phyloP scores from a whole-genome alignment of 116 monocot species.

The Zostera marina region DNA sequence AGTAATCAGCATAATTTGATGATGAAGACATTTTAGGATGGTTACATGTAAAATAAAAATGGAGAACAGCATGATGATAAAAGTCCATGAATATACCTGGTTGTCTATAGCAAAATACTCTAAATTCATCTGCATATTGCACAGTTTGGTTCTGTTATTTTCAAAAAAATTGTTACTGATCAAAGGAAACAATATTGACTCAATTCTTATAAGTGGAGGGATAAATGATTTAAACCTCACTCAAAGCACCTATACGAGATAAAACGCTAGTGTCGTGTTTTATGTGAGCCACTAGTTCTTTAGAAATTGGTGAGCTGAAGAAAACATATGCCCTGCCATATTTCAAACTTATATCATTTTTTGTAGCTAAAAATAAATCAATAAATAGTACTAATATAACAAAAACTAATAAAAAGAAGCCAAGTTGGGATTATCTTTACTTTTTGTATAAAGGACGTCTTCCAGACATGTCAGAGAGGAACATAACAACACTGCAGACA shows the following conservation, averaged over 20 bases:
- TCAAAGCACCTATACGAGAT: constrained; percentile 87
- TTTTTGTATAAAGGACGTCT: constrained; percentile 87
- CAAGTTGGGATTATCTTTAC: constrained; percentile 27
- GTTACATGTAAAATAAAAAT: background rate
- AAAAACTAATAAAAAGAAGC: background rate
- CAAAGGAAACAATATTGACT: background rate
- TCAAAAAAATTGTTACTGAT: no score
- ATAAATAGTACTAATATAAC: background rate
- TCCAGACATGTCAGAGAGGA: constrained; percentile 97
- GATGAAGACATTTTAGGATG: background rate
- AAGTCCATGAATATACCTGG: constrained; percentile 40
- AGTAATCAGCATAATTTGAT: background rate
- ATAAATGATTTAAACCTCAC: constrained; percentile 47
- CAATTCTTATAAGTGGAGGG: no score
- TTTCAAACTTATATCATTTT: background rate
- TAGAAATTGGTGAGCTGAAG: constrained; percentile 79
- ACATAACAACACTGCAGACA: constrained; percentile 75
- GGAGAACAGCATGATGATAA: background rate
- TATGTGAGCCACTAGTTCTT: constrained; percentile 64
- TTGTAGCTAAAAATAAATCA: background rate
- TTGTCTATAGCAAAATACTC: constrained; percentile 96
- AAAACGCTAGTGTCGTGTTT: constrained; percentile 77
- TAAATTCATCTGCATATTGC: constrained; percentile 89
- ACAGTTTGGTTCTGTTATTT: background rate
- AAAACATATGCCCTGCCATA: constrained; percentile 73